These are phyloP conservation scores for Pythium coloratum DNA, from an alignment of 352 stramenopile species.

Conservation along the genomic window DNA sequence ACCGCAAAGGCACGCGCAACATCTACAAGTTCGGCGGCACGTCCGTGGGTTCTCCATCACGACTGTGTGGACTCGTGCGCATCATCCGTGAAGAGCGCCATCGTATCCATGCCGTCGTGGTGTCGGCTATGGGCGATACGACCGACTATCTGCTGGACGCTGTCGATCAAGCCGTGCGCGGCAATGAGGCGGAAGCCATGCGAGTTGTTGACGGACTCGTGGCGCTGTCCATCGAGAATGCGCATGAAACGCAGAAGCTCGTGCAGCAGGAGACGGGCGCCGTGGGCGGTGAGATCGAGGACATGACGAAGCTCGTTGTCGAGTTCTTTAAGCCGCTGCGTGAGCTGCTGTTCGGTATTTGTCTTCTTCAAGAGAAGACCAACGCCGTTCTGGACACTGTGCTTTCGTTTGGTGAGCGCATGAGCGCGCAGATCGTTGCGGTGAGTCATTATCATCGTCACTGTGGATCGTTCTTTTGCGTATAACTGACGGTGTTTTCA, in stretches of 20 bases:
- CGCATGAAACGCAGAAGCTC: constrained; percentile 60
- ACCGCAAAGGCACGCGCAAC: constrained; percentile 58
- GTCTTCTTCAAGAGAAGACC: constrained; percentile 75
- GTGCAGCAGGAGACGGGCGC: constrained; percentile 27
- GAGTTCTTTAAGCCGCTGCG: constrained; percentile 75
- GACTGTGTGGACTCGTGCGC: constrained; percentile 62
- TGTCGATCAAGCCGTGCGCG: constrained; percentile 52
- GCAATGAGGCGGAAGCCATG: constrained; percentile 46
- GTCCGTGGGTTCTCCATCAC: constrained; percentile 61
- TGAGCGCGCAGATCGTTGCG: constrained; percentile 72
- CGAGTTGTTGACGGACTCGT: constrained; percentile 62
- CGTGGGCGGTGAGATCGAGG: constrained; percentile 35
- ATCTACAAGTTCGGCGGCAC: constrained; percentile 87
- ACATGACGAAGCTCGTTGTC: constrained; percentile 51
- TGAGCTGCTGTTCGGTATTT: constrained; percentile 77
- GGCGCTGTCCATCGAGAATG: constrained; percentile 59
- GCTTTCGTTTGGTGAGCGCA: constrained; percentile 78
- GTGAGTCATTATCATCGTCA: constrained; percentile 22
- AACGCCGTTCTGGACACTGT: constrained; percentile 65
- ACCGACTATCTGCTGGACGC: constrained; percentile 75
- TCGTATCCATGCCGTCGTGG: constrained; percentile 66
- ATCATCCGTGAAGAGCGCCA: constrained; percentile 61
- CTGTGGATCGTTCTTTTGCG: not conserved
- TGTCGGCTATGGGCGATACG: constrained; percentile 80
- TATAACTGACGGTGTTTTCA: not conserved